Base-by-base conservation (phyloP, 2,329 filamentous ascomycete species). In the Sarocladium oryzae region DNA sequence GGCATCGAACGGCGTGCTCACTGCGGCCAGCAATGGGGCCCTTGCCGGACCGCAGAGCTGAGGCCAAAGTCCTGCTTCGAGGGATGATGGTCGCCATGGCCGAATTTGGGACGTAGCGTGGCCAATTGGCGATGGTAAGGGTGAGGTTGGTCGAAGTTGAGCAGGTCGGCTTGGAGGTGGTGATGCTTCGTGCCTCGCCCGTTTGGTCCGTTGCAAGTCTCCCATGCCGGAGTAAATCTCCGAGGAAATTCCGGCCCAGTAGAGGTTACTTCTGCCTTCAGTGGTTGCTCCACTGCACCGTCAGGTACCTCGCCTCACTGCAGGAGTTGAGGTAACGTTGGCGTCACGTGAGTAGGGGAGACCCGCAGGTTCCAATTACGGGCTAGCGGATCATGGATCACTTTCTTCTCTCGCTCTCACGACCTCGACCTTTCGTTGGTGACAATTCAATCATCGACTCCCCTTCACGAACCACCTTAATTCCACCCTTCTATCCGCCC, bases 11-110 rank as follows among this genome's bases (percentile, higher is more conserved):
- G 48, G 65, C 64, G 58, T 69, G 66, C 40, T 24, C 21, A 23
- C 40, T 69, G 57, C 65, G 71, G 61, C 60, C 65, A 58, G 59
- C 67, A 55, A 71, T 64, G 58, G 69, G 69, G 51, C 71, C 67
- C 60, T 69, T 77, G 46, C 69, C 67, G n/a, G 78, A 73, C 63
- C 74, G 74, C 58, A 82, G 66, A 70, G 75, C 75, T 64, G 78
- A 74, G 63, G 74, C 73, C 58, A 84, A 64, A 55, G 73, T 74
- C 66, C 78, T 73, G 67, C 72, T 76, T 65, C 78, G 75, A 62
- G 74, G 75, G 62, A 82, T 66, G 66, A 75, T 79, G 69, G 75
- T 79, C 68, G 81, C 80, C 81, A 84, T 84, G 67, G 64, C 73
- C 63, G 65, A 53, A 57, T 53, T 50, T 55, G 56, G 59, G 57